phyloP scores from a whole-genome alignment of 352 stramenopile species.

The Pythium oligandrum region DNA sequence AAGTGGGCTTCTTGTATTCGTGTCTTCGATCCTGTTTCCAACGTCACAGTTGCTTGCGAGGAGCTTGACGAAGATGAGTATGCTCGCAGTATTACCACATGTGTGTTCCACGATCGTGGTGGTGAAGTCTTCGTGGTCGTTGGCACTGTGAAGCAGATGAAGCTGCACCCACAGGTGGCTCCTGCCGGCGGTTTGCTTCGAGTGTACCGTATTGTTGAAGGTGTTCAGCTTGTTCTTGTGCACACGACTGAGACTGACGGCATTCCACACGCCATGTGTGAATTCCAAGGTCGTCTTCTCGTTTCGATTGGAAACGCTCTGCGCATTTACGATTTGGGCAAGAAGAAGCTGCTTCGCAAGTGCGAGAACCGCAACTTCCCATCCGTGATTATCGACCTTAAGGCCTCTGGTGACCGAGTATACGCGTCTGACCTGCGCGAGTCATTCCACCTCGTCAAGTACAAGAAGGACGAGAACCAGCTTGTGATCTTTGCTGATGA shows the following conservation, averaged over 20 bases:
- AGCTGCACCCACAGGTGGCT: conserved; percentile 86
- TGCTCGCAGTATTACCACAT: conserved; percentile 90
- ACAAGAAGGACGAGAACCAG: conserved; percentile 95
- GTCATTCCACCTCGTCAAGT: conserved; percentile 97
- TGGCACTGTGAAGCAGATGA: conserved; percentile 94
- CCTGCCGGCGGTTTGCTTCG: conserved; percentile 72
- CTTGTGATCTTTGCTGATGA: conserved; percentile 97
- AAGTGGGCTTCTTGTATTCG: conserved; percentile 97
- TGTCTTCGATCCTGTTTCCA: conserved; percentile 94
- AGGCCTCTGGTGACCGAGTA: conserved; percentile 92
- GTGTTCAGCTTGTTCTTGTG: conserved; percentile 92
- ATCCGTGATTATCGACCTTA: conserved; percentile 92
- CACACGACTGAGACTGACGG: conserved; percentile 97
- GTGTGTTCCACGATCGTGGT: conserved; percentile 94
- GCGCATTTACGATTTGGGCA: conserved; percentile 98
- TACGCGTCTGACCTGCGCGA: conserved; percentile 96
- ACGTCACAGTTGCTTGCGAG: conserved; percentile 83
- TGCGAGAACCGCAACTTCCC: conserved; percentile 95
- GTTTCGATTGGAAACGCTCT: conserved; percentile 95
- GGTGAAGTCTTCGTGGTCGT: conserved; percentile 97
- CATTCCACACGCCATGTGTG: conserved; percentile 94
- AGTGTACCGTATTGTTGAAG: conserved; percentile 93
- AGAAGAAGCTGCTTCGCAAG: conserved; percentile 99
- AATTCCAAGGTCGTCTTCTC: conserved; percentile 97
- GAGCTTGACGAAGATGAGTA: conserved; percentile 94